Evolutionary conservation across 2,329 filamentous ascomycete genomes (phyloP).

Genomic region (Sarocladium oryzae): DNA sequence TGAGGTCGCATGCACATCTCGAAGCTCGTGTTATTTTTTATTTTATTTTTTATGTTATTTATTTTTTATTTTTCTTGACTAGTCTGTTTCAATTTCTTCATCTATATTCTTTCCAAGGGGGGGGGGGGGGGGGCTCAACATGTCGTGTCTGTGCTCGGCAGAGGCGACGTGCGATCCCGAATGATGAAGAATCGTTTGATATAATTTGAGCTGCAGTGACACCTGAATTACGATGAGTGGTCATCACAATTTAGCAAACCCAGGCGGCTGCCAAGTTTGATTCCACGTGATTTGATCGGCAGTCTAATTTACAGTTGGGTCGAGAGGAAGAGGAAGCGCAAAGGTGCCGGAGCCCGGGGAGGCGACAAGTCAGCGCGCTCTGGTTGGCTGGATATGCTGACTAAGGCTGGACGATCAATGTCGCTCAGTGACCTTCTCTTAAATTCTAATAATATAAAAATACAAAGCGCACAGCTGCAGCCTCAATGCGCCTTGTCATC

Average conservation of each 20-base stretch:
- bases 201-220: neutral
- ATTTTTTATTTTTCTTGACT: neutral
- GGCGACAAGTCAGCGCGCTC: neutral
- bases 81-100: neutral
- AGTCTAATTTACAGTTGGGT: neutral
- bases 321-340: neutral
- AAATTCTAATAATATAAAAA: neutral
- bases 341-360: neutral
- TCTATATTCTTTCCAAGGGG: neutral
- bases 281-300: conserved; percentile 6
- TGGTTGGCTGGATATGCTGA: neutral
- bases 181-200: neutral
- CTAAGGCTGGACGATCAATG: neutral
- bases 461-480: too few species aligned
- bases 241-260: neutral
- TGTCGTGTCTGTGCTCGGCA: neutral
- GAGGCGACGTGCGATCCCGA: neutral
- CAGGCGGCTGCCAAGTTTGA: neutral
- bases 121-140: neutral
- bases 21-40: neutral
- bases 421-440: neutral
- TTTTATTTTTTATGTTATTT: neutral
- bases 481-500: neutral
- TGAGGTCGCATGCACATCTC: conserved; percentile 12
- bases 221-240: neutral